These are phyloP conservation scores for Lodderomyces orthopsilosis DNA, from an alignment of 1,139 yeast genomes.

Conservation along the genomic window DNA sequence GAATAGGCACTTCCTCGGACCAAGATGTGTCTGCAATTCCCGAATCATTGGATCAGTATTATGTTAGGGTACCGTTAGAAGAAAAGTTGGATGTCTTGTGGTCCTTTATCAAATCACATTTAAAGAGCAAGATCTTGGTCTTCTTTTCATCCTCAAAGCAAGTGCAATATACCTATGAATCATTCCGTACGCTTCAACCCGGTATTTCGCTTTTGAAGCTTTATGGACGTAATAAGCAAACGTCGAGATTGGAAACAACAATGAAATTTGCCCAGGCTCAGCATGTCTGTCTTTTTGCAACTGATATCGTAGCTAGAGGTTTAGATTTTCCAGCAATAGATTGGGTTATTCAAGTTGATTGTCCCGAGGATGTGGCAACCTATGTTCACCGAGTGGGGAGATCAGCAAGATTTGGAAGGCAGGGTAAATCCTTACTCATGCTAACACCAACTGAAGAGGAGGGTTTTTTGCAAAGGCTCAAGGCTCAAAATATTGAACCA, in stretches of 20 bases:
- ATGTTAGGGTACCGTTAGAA: slow-evolving; percentile 64
- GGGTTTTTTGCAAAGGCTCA: slow-evolving; percentile 66
- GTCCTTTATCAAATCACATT: slow-evolving; percentile 87
- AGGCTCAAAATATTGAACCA: slow-evolving; percentile 63
- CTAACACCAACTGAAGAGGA: slow-evolving; percentile 81
- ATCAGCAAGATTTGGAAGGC: slow-evolving; percentile 89
- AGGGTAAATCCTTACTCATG: slow-evolving; percentile 82
- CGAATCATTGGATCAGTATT: slow-evolving; percentile 78
- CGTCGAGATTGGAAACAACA: slow-evolving; percentile 87
- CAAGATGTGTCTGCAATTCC: slow-evolving; percentile 66
- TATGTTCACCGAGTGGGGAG: slow-evolving; percentile 97
- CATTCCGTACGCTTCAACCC: slow-evolving; percentile 89
- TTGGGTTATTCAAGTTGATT: slow-evolving; percentile 95
- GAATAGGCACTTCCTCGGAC: slow-evolving; percentile 61
- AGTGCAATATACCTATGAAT: slow-evolving; percentile 89
- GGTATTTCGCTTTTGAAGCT: slow-evolving; percentile 90
- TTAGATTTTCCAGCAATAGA: slow-evolving; percentile 96
- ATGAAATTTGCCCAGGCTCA: slow-evolving; percentile 82
- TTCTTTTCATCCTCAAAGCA: slow-evolving; percentile 92
- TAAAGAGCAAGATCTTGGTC: slow-evolving; percentile 80
- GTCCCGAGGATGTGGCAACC: slow-evolving; percentile 94
- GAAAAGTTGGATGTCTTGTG: slow-evolving; percentile 85
- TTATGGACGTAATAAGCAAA: slow-evolving; percentile 95
- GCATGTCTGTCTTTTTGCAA: slow-evolving; percentile 86
- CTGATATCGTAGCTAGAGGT: slow-evolving; percentile 97